phyloP scores from a whole-genome alignment of 2,329 filamentous ascomycete species.

The Alternaria gansuensis region DNA sequence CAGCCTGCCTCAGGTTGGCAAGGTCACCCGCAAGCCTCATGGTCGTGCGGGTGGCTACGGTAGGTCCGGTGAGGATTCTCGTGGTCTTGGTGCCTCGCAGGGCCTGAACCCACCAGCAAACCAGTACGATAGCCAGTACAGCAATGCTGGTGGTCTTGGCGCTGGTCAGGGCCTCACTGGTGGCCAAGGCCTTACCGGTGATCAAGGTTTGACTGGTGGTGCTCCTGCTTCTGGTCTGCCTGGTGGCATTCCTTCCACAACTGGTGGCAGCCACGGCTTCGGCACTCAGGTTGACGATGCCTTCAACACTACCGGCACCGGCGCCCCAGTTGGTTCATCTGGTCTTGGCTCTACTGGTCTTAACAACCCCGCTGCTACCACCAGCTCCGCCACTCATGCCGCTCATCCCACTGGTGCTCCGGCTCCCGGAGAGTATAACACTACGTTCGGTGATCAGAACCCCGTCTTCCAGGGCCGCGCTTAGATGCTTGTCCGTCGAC shows the following conservation, averaged over 20 bases:
- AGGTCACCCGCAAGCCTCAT: conserved; percentile 69
- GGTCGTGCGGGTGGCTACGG: conserved; percentile 51
- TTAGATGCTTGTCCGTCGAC: conserved; percentile 27
- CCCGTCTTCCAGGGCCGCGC: conserved; percentile 54
- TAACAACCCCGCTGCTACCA: conserved; percentile 16
- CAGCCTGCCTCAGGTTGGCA: conserved; percentile 69
- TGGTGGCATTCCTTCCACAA: conserved; percentile 17
- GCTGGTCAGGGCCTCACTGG: conserved; percentile 16
- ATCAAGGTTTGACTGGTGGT: conserved; percentile 26
- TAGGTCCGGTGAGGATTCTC: conserved; percentile 29
- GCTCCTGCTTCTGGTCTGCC: conserved; percentile 24
- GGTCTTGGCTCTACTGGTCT: conserved; percentile 16
- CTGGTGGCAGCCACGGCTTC: conserved; percentile 43
- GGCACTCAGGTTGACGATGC: conserved; percentile 58
- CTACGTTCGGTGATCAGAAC: conserved; percentile 55
- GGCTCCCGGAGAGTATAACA: conserved; percentile 41
- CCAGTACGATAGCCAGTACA: conserved; percentile 31
- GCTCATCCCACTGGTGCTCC: conserved; percentile 26
- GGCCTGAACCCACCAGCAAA: conserved; percentile 26
- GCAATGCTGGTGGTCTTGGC: conserved; percentile 22
- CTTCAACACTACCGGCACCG: conserved; percentile 43
- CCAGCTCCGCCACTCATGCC: conserved; percentile 14
- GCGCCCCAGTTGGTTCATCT: conserved; percentile 17
- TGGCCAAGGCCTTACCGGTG: conserved; percentile 9
- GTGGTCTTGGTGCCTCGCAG: conserved; percentile 29